Percentiles rank a stretch among this genome's conserved stretches.
phyloP scores from a whole-genome alignment of 768 basidiomycete genomes.

The Serendipita sp. region DNA sequence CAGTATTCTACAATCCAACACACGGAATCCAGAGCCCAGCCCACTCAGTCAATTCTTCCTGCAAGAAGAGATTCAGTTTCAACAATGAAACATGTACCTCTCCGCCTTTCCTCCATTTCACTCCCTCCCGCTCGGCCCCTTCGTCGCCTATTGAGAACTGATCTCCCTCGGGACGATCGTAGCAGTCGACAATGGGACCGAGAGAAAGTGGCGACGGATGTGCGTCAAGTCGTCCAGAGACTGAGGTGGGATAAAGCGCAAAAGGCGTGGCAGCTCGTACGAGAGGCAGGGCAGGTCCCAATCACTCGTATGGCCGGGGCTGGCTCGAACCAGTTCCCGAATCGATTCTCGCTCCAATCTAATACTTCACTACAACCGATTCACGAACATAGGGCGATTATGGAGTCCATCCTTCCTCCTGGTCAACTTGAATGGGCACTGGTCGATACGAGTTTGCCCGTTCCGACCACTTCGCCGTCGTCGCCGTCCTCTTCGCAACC shows the following conservation, averaged over 20 bases:
- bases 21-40: too few species aligned
- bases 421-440: background rate
- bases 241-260: constrained; percentile 2
- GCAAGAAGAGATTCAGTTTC: too few species aligned
- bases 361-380: background rate
- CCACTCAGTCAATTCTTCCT: too few species aligned
- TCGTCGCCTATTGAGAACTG: background rate
- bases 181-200: constrained; percentile 3
- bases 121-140: background rate
- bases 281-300: background rate
- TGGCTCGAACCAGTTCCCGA: too few species aligned
- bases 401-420: background rate
- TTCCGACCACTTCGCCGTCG: background rate
- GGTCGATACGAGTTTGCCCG: background rate
- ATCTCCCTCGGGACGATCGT: background rate
- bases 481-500: too few species aligned
- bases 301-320: background rate
- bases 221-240: constrained; percentile 1
- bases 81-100: too few species aligned
- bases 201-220: background rate
- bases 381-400: background rate
- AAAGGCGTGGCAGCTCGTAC: constrained; percentile 6
- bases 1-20: too few species aligned
- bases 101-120: background rate
- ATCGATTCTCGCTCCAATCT: background rate